Base-by-base conservation (phyloP, 805 yeast species). In the Monosporozyma servazzii region DNA sequence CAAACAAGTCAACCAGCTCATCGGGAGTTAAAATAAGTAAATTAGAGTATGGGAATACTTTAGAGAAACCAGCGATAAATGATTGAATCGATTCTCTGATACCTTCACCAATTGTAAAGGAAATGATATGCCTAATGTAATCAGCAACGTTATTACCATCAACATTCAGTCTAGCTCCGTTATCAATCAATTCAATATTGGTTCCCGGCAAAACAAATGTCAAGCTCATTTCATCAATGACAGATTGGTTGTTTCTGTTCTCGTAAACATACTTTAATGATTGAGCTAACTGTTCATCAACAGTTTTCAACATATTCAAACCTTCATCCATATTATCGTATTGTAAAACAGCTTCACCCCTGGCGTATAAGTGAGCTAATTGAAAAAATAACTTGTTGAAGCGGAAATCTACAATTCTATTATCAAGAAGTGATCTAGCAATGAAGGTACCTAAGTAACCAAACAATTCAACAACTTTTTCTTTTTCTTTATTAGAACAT, bases 341-440 rank as follows among this genome's bases (percentile, higher is more conserved):
- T 10, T 23, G 13, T 6, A 31, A 27, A 8, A 27, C 18, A 45
- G 20, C 13, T 59, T 41, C 48, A 53, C 49, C 27, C 4, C 45
- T 57, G 21, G 48, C 49, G 25, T 51, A 49, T 30, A 50, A 40
- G 48, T 77, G 71, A 7, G 85, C 77, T 13, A 86, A 55, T 47
- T 77, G 75, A 63, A 91, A 85, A 61, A 91, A 88, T 2, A 80
- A 65, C 0, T 81, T 77, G 61, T 81, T 88, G 69, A 91, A 83
- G 46, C 80, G 74, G 65, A 91, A 82, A 64, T 93, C 98, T 46
- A 91, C 76, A 45, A 90, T 81, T 56, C 98, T 74, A n/a, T 87
- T 82, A 66, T 91, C 99, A 48, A 91, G 67, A 62, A 90, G 71
- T 0, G 96, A 85, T 53, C 97, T 75, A 0, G 96, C 96, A 49